Percentiles rank a stretch among this genome's conserved stretches.
These are phyloP conservation scores for Tylopilus cervinicoccineus DNA, from an alignment of 768 basidiomycete genomes.

Conservation along the genomic window DNA sequence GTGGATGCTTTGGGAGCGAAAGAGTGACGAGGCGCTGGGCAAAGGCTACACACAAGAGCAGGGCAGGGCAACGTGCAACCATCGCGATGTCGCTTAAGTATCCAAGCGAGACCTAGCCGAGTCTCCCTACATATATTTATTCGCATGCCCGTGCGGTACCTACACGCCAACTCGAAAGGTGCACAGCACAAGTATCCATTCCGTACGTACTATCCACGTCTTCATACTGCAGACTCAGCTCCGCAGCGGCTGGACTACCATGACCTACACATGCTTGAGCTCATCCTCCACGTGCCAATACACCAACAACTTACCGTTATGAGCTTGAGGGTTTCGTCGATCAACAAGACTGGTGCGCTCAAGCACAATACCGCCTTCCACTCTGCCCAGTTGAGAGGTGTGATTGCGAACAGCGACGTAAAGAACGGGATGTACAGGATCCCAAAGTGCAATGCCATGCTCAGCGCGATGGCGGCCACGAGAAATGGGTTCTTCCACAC, in stretches of 20 bases:
- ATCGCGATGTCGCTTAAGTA: conserved; percentile 10
- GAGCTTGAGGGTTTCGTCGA: conserved; percentile 90
- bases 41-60: conserved; percentile 6
- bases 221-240: conserved; percentile 33
- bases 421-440: conserved; percentile 98
- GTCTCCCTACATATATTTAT: too few relatives aligned
- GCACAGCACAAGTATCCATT: background rate
- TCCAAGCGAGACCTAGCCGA: background rate
- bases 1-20: conserved; percentile 3
- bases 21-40: conserved; percentile 19
- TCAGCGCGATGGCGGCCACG: conserved; percentile 81
- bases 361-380: conserved; percentile 92
- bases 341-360: conserved; percentile 81
- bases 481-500: conserved; percentile 95
- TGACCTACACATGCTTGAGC: conserved; percentile 36
- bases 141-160: too few relatives aligned
- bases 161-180: too few relatives aligned
- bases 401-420: conserved; percentile 85
- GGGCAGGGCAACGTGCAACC: background rate
- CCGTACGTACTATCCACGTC: background rate
- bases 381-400: conserved; percentile 89
- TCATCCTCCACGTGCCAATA: background rate
- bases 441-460: conserved; percentile 90
- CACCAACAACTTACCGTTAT: conserved; percentile 51
- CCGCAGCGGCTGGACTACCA: conserved; percentile 53